Conservation (phyloP, 176 grass and related monocot genomes). For the Juncus inflexus region DNA sequence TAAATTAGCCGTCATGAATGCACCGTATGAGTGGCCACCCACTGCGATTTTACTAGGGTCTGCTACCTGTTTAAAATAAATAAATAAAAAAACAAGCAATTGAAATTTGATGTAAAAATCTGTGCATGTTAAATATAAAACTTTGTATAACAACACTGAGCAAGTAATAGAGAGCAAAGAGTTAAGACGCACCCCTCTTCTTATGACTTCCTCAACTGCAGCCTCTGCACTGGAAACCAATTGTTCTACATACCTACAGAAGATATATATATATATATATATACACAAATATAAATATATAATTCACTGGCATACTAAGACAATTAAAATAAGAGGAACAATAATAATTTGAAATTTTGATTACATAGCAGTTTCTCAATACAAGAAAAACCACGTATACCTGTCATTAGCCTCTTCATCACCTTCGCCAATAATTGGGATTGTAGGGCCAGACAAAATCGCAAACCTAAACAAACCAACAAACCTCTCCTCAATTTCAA, state of each 20-base stretch:
- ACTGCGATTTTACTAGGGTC: conserved; percentile 90
- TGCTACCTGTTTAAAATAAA: conserved; percentile 62
- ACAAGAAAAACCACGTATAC: conserved; percentile 35
- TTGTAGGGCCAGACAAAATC: conserved; percentile 87
- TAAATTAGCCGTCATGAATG: conserved; percentile 99
- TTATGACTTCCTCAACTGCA: conserved; percentile 84
- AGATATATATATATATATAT: too few species aligned
- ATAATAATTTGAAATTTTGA: not conserved
- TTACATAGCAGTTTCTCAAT: not conserved
- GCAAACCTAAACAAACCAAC: conserved; percentile 58
- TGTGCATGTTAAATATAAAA: too few species aligned
- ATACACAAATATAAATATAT: not conserved
- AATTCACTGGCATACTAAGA: conserved; percentile 24
- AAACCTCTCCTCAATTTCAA: conserved; percentile 1
- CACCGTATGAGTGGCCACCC: conserved; percentile 98
- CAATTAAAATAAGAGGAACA: conserved; percentile 10
- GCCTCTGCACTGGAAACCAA: conserved; percentile 89
- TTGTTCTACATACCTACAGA: conserved; percentile 77
- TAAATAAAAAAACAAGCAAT: conserved; percentile 15
- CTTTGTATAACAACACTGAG: too few species aligned
- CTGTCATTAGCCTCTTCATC: conserved; percentile 96
- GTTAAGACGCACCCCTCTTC: conserved; percentile 68
- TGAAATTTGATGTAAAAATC: not conserved
- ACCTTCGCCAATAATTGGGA: conserved; percentile 96
- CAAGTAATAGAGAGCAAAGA: conserved; percentile 1